phyloP scores from a whole-genome alignment of 2,329 filamentous ascomycete genomes.

The Fusarium brachygibbosum region DNA sequence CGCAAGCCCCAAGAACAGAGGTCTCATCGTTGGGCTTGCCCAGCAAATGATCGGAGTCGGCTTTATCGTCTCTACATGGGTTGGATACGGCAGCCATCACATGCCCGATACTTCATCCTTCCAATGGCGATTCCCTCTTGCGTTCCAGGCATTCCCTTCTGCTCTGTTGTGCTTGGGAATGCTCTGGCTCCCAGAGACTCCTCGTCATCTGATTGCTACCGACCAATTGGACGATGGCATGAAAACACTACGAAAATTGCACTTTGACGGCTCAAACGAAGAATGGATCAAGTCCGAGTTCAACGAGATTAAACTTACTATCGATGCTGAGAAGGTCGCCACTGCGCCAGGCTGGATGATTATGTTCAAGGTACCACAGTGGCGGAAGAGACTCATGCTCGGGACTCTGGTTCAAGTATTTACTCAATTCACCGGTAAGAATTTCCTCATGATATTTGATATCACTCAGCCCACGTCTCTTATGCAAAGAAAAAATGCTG shows the following conservation, averaged over 20 bases:
- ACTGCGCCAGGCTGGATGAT: conserved; percentile 61
- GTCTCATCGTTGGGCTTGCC: conserved; percentile 65
- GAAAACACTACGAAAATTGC: conserved; percentile 60
- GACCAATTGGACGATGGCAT: conserved; percentile 58
- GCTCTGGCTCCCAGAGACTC: conserved; percentile 47
- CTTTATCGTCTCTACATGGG: conserved; percentile 65
- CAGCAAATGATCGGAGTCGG: conserved; percentile 68
- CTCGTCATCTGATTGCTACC: conserved; percentile 51
- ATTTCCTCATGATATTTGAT: not conserved
- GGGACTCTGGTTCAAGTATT: conserved; percentile 72
- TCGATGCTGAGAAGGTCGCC: conserved; percentile 54
- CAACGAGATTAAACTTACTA: conserved; percentile 68
- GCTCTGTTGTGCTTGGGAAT: conserved; percentile 42
- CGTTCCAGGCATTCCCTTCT: conserved; percentile 45
- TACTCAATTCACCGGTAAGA: conserved; percentile 62
- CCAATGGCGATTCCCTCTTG: conserved; percentile 52
- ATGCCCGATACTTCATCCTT: conserved; percentile 49
- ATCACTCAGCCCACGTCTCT: not conserved
- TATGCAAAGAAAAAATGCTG: not conserved
- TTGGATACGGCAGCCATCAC: conserved; percentile 51
- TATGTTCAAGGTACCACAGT: conserved; percentile 68
- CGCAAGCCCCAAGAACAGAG: conserved; percentile 43
- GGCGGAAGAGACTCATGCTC: conserved; percentile 69
- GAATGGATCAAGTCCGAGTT: conserved; percentile 69
- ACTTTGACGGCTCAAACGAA: conserved; percentile 65